phyloP scores from a whole-genome alignment of 495 filamentous ascomycete genomes.

The Penicillium silybi region DNA sequence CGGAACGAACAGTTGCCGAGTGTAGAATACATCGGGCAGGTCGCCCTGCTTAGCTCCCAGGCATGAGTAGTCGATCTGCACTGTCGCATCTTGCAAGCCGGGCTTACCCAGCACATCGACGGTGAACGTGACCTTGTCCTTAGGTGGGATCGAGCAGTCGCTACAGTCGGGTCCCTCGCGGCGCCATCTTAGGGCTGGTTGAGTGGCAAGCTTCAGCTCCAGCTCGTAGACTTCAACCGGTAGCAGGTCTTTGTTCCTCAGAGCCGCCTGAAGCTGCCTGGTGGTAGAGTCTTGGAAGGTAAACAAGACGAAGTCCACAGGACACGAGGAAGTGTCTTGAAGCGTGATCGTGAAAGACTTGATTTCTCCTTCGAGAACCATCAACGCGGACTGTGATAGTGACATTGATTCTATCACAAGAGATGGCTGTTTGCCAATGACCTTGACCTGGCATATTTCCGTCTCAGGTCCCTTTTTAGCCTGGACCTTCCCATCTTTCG shows the following conservation, averaged over 20 bases:
- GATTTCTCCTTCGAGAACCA: constrained; percentile 85
- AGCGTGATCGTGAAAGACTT: constrained; percentile 75
- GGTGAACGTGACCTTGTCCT: constrained; percentile 67
- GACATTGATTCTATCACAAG: constrained; percentile 71
- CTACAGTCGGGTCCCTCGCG: constrained; percentile 45
- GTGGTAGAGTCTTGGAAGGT: constrained; percentile 88
- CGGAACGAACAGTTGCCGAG: constrained; percentile 75
- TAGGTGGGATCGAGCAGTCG: constrained; percentile 59
- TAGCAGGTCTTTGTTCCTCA: constrained; percentile 70
- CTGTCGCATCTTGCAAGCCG: constrained; percentile 72
- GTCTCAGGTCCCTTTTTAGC: constrained; percentile 35
- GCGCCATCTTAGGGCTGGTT: constrained; percentile 66
- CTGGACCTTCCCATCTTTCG: constrained; percentile 37
- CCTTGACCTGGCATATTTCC: constrained; percentile 51
- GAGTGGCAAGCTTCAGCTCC: constrained; percentile 69
- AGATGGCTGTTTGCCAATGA: constrained; percentile 74
- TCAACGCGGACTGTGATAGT: constrained; percentile 79
- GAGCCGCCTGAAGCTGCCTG: constrained; percentile 65
- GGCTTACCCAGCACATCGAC: constrained; percentile 83
- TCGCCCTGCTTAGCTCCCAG: constrained; percentile 61
- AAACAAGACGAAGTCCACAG: constrained; percentile 80
- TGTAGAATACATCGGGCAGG: constrained; percentile 73
- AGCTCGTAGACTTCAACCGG: constrained; percentile 79
- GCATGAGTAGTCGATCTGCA: constrained; percentile 79
- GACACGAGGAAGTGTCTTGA: constrained; percentile 69